Base-by-base conservation (phyloP, 139 green algal species). In the Chlorella sp. region DNA sequence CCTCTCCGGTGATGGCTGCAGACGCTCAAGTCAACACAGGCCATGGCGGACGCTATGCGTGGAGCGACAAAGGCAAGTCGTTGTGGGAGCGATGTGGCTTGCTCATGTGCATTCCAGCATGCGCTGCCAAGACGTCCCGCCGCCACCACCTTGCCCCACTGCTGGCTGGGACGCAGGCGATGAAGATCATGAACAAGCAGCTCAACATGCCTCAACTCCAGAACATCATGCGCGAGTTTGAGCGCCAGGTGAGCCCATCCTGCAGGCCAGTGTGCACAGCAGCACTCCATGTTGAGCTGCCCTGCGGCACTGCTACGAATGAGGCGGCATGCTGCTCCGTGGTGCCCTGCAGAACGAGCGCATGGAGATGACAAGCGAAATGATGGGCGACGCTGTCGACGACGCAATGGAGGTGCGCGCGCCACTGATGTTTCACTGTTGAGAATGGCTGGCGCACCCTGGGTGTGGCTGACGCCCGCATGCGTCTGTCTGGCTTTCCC, bases 311-410 rank as follows among this genome's bases (percentile, higher is more conserved):
- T n/a, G n/a, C n/a, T n/a, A n/a, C n/a, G n/a, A n/a, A n/a, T n/a
- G n/a, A n/a, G n/a, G n/a, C n/a, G n/a, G n/a, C n/a, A n/a, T n/a
- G n/a, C n/a, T n/a, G n/a, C n/a, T n/a, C n/a, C n/a, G n/a, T n/a
- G n/a, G n/a, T n/a, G n/a, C n/a, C n/a, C n/a, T n/a, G 92, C n/a
- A 98, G 85, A 99, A 99, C 73, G 93, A 97, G 78, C 81, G 77
- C 23, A 99, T 99, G 95, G 94, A 99, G 77, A 97, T 97, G 91
- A 97, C 92, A 0, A 88, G 82, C 70, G 95, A 98, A 64, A 92
- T 97, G 80, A 98, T 98, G 94, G 93, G 88, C 0, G 92, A 96
- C 77, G 93, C 94, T 2, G 87, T 98, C 22, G 95, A 98, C 74
- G 93, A 97, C 50, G 92, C 90, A 14, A 92, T 98, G 77, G 93